Evolutionary conservation across 495 filamentous ascomycete species (phyloP), one percentile per base, ranked within the genome.

Genomic region (Penicillium salamii): DNA sequence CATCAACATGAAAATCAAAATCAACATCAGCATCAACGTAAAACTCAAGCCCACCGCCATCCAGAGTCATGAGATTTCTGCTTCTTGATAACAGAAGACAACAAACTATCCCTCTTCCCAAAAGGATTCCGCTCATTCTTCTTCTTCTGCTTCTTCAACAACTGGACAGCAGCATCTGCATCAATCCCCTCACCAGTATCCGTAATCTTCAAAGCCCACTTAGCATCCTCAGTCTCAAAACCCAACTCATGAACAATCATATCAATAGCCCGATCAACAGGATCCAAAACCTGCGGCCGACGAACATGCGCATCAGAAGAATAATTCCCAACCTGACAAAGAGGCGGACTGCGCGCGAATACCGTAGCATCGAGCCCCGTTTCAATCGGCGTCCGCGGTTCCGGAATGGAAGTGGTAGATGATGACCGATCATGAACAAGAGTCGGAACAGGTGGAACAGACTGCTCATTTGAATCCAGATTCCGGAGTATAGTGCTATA

Each of bases 171-270:
- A 7, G 65, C 69, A 23, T 70, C 55, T n/a, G 67, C 65, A 38
- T 79, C 69, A 17, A 80, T 70, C 2, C 70, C 70, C 23, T 80
- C 76, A 14, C 77, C 77, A 1, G 63, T 76, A 48, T 80, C 77
- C 0, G 75, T 79, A 42, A 77, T 70, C 24, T 77, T 78, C 8
- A 80, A 57, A 8, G 77, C 77, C 68, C 74, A 78, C 47, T 75
- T 77, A 3, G 71, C 75, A 34, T 78, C 75, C 23, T 72, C 61
- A 34, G 68, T 58, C 23, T 62, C 47, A 49, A 79, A 80, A 4
- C 77, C 77, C 19, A 79, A 70, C 8, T 73, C 70, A 8, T 65
- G 54, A 3, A 79, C 77, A 50, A 80, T 70, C 31, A 62, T 57
- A 15, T 67, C 52, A 21, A 80, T 74, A 5, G 77, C 77, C 11